phyloP scores from a whole-genome alignment of 106 monocot genomes.

The Dioscorea alata region DNA sequence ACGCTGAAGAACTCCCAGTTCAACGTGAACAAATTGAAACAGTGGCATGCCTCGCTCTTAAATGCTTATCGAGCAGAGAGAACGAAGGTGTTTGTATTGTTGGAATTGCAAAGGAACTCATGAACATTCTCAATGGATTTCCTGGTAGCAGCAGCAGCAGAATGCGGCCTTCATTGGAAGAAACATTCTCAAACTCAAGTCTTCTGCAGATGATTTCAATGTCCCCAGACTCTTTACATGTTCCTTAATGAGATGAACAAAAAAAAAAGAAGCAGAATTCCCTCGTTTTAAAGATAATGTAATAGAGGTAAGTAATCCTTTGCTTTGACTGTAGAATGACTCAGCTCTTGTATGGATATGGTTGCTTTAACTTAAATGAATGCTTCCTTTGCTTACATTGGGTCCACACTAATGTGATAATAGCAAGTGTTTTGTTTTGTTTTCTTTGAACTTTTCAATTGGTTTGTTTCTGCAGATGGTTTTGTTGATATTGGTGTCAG shows the following conservation, averaged over 20 bases:
- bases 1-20: constrained; percentile 19
- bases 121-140: constrained; percentile 23
- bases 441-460: too few relatives aligned
- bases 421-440: too few relatives aligned
- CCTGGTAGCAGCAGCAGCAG: constrained; percentile 19
- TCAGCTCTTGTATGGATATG: too few relatives aligned
- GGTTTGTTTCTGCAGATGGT: too few relatives aligned
- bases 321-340: too few relatives aligned
- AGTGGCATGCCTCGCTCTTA: constrained; percentile 38
- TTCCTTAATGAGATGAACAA: neutral
- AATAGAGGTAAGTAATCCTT: too few relatives aligned
- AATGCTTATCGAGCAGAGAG: constrained; percentile 32
- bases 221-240: constrained; percentile 57
- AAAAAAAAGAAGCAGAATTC: neutral
- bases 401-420: too few relatives aligned
- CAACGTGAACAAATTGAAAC: constrained; percentile 54
- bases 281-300: too few relatives aligned
- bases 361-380: too few relatives aligned
- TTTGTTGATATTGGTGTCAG: too few relatives aligned
- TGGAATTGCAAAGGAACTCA: constrained; percentile 52
- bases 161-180: constrained; percentile 38
- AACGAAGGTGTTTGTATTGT: constrained; percentile 21
- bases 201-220: constrained; percentile 85
- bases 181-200: constrained; percentile 79
- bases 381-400: too few relatives aligned